A percentile compares a stretch with the other conserved stretches of the same genome.
phyloP scores from a whole-genome alignment of 306 rosid species.

The Erythrophleum fordii region DNA sequence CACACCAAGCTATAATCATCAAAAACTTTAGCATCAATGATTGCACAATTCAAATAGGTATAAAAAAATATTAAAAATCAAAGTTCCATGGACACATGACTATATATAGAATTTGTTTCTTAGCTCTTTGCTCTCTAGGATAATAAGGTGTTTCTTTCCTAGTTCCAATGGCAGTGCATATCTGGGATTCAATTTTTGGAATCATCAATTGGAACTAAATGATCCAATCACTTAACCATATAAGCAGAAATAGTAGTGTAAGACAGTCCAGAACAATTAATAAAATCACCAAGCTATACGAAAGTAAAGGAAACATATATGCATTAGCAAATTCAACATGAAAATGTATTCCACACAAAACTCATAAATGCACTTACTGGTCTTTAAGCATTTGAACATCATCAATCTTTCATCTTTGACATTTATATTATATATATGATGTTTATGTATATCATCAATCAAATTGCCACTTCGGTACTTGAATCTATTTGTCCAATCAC shows the following conservation, averaged over 20 bases:
- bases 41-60: not conserved
- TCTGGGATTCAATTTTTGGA: not conserved
- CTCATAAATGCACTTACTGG: too few species aligned
- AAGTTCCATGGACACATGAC: constrained; percentile 11
- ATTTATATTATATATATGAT: too few species aligned
- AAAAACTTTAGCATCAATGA: constrained; percentile 43
- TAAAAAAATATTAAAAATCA: not conserved
- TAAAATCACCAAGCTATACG: not conserved
- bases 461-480: too few species aligned
- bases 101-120: not conserved
- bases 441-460: too few species aligned
- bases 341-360: too few species aligned
- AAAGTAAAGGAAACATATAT: not conserved
- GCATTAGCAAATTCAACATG: too few species aligned
- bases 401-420: too few species aligned
- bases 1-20: constrained; percentile 81
- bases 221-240: constrained; percentile 25
- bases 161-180: not conserved
- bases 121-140: not conserved
- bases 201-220: not conserved
- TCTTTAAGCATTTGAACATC: too few species aligned
- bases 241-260: not conserved
- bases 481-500: not conserved
- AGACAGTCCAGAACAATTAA: not conserved
- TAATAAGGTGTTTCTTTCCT: not conserved